Conservation (phyloP, 75 land plant species). For the Chamaecyparis obtusa region DNA sequence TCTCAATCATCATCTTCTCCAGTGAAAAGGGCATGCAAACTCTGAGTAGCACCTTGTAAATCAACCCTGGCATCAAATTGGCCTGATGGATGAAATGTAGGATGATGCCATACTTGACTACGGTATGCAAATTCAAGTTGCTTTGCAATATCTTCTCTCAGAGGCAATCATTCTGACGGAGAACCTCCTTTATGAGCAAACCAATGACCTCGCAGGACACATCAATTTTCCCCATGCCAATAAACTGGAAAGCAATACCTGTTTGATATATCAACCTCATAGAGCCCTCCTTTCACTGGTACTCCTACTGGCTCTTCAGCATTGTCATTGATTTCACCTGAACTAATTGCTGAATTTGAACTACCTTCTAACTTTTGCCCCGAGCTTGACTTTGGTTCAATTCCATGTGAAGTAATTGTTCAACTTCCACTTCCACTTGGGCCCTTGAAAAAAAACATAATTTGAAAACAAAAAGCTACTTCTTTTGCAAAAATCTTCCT, state of each 20-base stretch:
- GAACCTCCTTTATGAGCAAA: slow-evolving; percentile 89
- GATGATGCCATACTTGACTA: slow-evolving; percentile 92
- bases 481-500: too few relatives aligned
- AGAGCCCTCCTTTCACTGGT: slow-evolving; percentile 95
- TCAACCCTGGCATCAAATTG: slow-evolving; percentile 95
- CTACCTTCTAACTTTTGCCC: background rate
- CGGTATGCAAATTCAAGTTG: slow-evolving; percentile 92
- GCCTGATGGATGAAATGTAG: slow-evolving; percentile 94
- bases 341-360: slow-evolving; percentile 3
- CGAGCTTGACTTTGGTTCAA: background rate
- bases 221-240: slow-evolving; percentile 93
- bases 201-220: slow-evolving; percentile 96
- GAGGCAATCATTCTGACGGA: slow-evolving; percentile 78
- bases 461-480: too few relatives aligned
- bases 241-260: slow-evolving; percentile 96
- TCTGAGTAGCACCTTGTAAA: slow-evolving; percentile 74
- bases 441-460: slow-evolving; percentile 40
- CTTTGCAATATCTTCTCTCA: slow-evolving; percentile 94
- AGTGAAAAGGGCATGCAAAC: slow-evolving; percentile 12
- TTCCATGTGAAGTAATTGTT: slow-evolving; percentile 10
- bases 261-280: slow-evolving; percentile 89
- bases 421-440: slow-evolving; percentile 34
- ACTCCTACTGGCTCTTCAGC: slow-evolving; percentile 90
- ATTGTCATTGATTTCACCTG: slow-evolving; percentile 20
- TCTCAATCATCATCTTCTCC: slow-evolving; percentile 95